These are phyloP conservation scores for Beauveria rudraprayagi DNA, from an alignment of 2,329 filamentous ascomycete species.

Conservation along the genomic window DNA sequence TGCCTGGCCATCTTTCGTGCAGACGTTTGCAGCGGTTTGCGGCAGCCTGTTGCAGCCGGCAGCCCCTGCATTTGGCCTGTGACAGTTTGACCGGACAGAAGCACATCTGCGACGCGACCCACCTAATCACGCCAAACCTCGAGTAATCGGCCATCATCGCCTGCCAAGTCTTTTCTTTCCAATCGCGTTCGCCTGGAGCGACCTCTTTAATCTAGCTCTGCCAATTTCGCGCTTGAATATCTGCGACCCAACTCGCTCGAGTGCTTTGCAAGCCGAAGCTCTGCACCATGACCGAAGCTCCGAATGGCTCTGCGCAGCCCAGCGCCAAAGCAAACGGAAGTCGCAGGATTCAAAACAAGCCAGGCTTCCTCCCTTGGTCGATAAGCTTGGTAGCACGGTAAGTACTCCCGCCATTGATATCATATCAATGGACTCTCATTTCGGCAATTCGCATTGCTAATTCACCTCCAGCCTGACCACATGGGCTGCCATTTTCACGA, in stretches of 20 bases:
- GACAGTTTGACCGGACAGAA: background rate
- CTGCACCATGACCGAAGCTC: conserved; percentile 28
- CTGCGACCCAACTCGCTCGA: background rate
- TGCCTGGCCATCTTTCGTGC: background rate
- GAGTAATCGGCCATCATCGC: background rate
- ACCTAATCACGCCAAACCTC: background rate
- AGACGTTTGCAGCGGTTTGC: background rate
- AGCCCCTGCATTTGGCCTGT: conserved; percentile 5
- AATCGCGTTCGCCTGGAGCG: conserved; percentile 7
- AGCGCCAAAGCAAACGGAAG: conserved; percentile 27
- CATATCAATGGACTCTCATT: background rate
- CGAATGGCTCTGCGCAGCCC: conserved; percentile 32
- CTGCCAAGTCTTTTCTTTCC: background rate
- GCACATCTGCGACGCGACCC: background rate
- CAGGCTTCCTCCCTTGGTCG: conserved; percentile 27
- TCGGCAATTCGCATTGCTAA: conserved; percentile 7
- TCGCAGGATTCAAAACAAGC: conserved; percentile 18
- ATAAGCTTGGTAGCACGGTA: conserved; percentile 50
- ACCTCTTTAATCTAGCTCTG: background rate
- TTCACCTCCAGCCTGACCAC: conserved; percentile 54
- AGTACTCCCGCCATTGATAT: conserved; percentile 9
- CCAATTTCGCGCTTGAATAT: background rate
- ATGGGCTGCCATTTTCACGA: conserved; percentile 78
- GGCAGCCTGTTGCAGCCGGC: background rate
- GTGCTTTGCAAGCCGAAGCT: background rate